Evolutionary conservation across 2,329 filamentous ascomycete species (phyloP).

Genomic region (Fusarium illudens): DNA sequence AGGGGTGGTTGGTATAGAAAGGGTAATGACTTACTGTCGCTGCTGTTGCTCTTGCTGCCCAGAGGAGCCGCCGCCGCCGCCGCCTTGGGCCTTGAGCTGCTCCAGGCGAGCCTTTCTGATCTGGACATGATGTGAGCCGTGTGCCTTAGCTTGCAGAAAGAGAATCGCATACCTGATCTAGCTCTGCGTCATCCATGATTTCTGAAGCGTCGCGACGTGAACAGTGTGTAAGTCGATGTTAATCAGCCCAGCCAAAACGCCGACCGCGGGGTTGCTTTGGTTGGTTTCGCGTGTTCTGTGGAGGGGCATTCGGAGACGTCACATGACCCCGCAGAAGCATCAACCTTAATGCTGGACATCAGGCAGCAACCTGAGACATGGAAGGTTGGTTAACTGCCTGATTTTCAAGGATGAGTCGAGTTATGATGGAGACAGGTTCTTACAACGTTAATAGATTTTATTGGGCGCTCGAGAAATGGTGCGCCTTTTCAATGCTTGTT

Average conservation of each 20-base stretch:
- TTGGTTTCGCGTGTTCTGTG: conserved; percentile 9
- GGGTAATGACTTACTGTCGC: conserved; percentile 48
- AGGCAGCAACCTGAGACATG: neutral
- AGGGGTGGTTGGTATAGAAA: no score
- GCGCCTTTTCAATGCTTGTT: neutral
- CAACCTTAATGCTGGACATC: neutral
- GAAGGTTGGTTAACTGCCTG: neutral
- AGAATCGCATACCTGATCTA: conserved; percentile 49
- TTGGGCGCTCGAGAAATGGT: neutral
- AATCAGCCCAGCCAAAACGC: conserved; percentile 32
- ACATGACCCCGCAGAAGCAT: conserved; percentile 29
- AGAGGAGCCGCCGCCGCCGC: conserved; percentile 54
- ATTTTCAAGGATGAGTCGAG: neutral
- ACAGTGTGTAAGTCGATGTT: conserved; percentile 13
- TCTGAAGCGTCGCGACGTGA: conserved; percentile 15
- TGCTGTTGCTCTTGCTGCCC: conserved; percentile 68
- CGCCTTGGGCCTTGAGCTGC: conserved; percentile 82
- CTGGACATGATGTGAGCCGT: conserved; percentile 53
- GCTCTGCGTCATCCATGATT: conserved; percentile 56
- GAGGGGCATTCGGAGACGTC: conserved; percentile 38
- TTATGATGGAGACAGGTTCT: neutral
- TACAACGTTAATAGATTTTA: neutral
- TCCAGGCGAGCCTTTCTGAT: conserved; percentile 92
- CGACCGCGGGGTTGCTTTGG: conserved; percentile 30
- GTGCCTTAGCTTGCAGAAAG: neutral